phyloP scores from a whole-genome alignment of 192 early-diverging fungal genomes.

The Umbelopsis ramanniana region DNA sequence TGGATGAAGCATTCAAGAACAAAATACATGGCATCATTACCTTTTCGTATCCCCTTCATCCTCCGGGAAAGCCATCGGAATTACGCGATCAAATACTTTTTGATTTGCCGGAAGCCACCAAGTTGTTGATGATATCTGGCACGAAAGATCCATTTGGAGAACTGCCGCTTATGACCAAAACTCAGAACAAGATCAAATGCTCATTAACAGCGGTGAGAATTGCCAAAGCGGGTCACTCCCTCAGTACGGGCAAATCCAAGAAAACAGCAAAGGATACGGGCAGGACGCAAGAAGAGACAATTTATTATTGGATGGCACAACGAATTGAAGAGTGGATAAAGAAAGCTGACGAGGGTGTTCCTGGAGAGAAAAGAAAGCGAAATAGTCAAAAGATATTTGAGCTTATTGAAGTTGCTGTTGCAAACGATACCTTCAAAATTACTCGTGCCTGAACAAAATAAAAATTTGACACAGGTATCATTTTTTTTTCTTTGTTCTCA shows the following conservation, averaged over 20 bases:
- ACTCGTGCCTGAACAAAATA: slow-evolving; percentile 12
- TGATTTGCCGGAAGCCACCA: neutral
- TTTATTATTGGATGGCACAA: neutral
- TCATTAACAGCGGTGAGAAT: neutral
- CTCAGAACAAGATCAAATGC: slow-evolving; percentile 10
- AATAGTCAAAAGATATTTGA: neutral
- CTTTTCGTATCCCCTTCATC: slow-evolving; percentile 4
- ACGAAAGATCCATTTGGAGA: slow-evolving; percentile 19
- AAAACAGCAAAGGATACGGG: neutral
- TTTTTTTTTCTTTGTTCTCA: slow-evolving; percentile 12
- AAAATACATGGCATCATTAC: slow-evolving; percentile 3
- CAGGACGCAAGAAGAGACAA: slow-evolving; percentile 1
- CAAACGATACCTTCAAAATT: neutral
- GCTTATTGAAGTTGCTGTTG: neutral
- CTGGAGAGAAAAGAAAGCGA: slow-evolving; percentile 1
- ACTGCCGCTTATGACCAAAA: neutral
- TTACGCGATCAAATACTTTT: slow-evolving; percentile 14
- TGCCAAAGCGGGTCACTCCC: slow-evolving; percentile 1
- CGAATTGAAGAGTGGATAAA: slow-evolving; percentile 12
- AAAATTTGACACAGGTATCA: neutral
- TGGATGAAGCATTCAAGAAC: neutral
- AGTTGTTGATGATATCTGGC: neutral
- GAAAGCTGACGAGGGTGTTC: neutral
- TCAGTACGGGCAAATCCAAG: neutral
- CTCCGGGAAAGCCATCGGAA: neutral